These are phyloP conservation scores for Flaveria floridana DNA, from an alignment of 140 eudicot genomes.

Conservation along the genomic window DNA sequence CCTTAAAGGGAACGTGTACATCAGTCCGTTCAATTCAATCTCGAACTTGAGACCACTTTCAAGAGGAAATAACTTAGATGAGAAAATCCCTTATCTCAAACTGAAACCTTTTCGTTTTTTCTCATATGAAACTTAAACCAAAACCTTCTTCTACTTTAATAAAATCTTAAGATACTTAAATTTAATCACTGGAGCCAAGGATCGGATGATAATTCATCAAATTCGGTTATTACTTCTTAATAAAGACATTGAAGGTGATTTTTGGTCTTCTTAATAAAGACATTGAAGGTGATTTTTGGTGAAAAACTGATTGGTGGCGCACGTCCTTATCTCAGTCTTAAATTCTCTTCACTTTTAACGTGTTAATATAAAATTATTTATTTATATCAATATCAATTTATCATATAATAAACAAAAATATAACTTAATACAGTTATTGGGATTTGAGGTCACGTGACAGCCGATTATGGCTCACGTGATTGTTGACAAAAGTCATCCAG, in stretches of 20 bases:
- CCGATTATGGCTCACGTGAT: constrained; percentile 39
- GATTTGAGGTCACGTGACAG: constrained; percentile 30
- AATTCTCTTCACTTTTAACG: not conserved
- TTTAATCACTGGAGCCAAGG: too few species aligned
- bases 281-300: not conserved
- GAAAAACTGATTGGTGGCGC: not conserved
- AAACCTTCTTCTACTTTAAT: too few species aligned
- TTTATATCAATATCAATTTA: too few species aligned
- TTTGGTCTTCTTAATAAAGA: not conserved
- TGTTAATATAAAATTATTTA: not conserved
- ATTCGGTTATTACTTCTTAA: too few species aligned
- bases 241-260: not conserved
- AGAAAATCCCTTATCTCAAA: too few species aligned
- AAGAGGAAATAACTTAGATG: too few species aligned
- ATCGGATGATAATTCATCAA: too few species aligned
- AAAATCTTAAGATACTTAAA: too few species aligned
- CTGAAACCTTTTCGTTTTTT: too few species aligned
- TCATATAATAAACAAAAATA: not conserved
- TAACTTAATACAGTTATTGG: not conserved
- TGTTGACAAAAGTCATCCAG: constrained; percentile 31
- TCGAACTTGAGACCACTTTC: too few species aligned
- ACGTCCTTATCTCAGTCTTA: not conserved
- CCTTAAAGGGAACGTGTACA: too few species aligned
- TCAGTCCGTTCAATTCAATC: too few species aligned
- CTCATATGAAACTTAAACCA: not conserved